Evolutionary conservation across 371 early-diverging fungal genomes (phyloP), one percentile per base, ranked within the genome.

Genomic region (Mortierella sp.): DNA sequence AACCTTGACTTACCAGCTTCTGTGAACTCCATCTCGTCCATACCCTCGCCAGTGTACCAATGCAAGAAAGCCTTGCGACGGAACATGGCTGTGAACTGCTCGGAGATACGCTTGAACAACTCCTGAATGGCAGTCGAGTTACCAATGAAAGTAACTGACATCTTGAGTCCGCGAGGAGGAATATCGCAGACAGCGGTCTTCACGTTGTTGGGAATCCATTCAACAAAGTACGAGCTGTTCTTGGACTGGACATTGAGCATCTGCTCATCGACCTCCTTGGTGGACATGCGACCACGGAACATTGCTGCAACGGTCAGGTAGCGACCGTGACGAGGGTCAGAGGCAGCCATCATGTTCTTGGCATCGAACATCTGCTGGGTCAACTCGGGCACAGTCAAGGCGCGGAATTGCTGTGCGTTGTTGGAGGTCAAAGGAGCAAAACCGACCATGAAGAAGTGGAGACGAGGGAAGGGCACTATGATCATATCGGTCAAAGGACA

Each of bases 141-240:
- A 63, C 98, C 99, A 79, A 99, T 94, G 81, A 99, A 99, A 31
- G 99, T 99, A 67, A 94, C 96, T 52, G 95, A 93, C 98, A 98
- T 97, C 81, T 96, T 95, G 63, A 97, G 88, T 50, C 97, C 98
- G 53, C 88, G 90, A 57, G 99, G 99, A 55, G 98, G 95, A 74
- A 99, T 96, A 71, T 98, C 96, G 85, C 99, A 99, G 41, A 98
- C 94, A 60, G 98, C 96, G 25, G 98, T 97, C 90, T 99, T 98
- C 82, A 98, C 96, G 85, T 97, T 96, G 90, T 97, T 97, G 71
- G 99, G 99, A 73, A 99, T 98, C 99, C 99, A 99, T 81, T 98
- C 99, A 40, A 98, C 99, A 85, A 99, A 99, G 90, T 95, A 93
- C 21, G 94, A 90, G 48, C 93, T 91, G 90, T 96, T 97, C 91